Base-by-base conservation (phyloP, 148 eudicot species). In the Arctostaphylos glauca region DNA sequence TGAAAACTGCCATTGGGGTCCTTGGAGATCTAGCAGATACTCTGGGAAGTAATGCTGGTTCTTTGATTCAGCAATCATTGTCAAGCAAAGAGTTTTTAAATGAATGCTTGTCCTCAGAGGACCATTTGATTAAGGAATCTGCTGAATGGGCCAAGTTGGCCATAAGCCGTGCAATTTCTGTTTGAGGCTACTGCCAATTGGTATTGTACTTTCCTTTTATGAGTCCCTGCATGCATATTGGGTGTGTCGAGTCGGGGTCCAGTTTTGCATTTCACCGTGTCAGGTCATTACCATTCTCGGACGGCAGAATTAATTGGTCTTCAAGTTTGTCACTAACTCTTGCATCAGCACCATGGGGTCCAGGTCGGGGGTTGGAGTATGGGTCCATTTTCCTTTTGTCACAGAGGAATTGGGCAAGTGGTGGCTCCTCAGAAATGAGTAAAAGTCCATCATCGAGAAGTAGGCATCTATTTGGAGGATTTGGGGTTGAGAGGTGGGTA, bases 1-100 rank as follows among this genome's bases (percentile, higher is more conserved):
- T 92, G 95, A 94, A 94, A 87, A 91, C 94, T 84, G 95, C 98
- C 62, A 96, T 94, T 74, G 98, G 98, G 15, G 95, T 94, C 74
- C 98, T 96, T 73, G 98, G 98, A 83, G 98, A 96, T 88, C 91
- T 96, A 54, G 98, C 98, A 59, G 98, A 96, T 85, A 96, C 98
- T 38, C 91, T 96, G 74, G 98, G 95, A 80, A 83, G 86, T 73
- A 90, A 90, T 85, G 98, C 96, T 6, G 91, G 92, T 83, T 87
- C 98, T 81, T 85, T 96, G 81, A 93, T 96, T 85, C 97, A 91
- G 89, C 98, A 96, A 84, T 94, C 94, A 80, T 79, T 87, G 80
- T 91, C 97, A n/a, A 89, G 92, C 91, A 88, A 88, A 86, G 97
- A 92, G 38, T 92, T 96, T 48, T 86, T 93, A 75, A 93, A 83